Evolutionary conservation across 345 rosid species (phyloP), one percentile per base, ranked within the genome.

Genomic region (Dovyalis caffra): DNA sequence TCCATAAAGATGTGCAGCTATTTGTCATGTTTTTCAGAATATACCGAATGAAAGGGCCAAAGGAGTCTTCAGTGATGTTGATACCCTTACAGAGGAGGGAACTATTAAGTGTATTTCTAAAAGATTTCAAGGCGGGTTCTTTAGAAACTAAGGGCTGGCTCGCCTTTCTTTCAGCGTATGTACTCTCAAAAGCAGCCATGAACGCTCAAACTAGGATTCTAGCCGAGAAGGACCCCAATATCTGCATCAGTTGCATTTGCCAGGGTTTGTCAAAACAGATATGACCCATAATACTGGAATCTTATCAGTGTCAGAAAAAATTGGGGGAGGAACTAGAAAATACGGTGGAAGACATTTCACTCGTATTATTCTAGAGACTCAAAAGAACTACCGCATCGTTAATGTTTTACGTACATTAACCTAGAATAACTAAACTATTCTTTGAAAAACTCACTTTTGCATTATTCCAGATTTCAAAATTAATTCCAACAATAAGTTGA

Each of bases 201-300:
- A 81, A 83, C 18, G 82, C 84, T 9, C 77, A 75, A 64, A 79
- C 85, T 1, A 81, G 82, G 75, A 58, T 86, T 62, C 69, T 86
- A 21, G 82, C 85, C 43, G 71, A 71, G 64, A 81, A 68, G 35
- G 20, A 73, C 51, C 71, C 77, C 0, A 26, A 65, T 25, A 61
- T 79, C 68, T 64, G 51, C 66, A 64, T 79, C 65, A 83, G 83
- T 49, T 69, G 78, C 10, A 77, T 81, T 3, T 73, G 79, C 37
- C 85, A 6, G 87, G 87, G 28, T 81, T 9, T 49, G 77, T 81
- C 51, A 76, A 47, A 66, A 84, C 85, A 1, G 82, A 86, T 40
- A 65, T 80, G 16, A 84, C 38, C 61, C 35, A 7, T 78, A 62
- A 77, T 28, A 61, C 8, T 8, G 86, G 89, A 23, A 8, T 33